Base-by-base conservation (phyloP, 441 rosid genomes). In the Jatropha podagrica region DNA sequence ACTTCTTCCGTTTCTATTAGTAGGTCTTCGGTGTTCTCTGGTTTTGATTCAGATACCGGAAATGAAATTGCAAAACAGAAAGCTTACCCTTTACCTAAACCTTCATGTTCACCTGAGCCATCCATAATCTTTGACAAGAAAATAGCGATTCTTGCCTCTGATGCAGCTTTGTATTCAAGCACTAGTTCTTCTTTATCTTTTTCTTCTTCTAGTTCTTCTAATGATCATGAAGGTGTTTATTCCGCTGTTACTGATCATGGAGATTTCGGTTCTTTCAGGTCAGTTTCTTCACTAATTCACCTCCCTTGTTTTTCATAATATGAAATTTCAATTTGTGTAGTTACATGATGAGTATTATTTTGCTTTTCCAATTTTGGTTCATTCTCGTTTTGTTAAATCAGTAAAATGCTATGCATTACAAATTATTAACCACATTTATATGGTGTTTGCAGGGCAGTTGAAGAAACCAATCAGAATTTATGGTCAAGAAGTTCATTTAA, bases 231-330 rank as follows among this genome's bases (percentile, higher is more conserved):
- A 65, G 52, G 52, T 9, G 51, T n/a, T 42, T 32, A 65, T 65
- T 12, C 13, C 14, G 44, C 46, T 64, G 46, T 17, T 17, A 15
- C 17, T 64, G 68, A 65, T 67, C 56, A 23, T 67, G 51, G 48
- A 52, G 49, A 69, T 18, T 69, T 69, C 17, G 73, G 6, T 56
- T 70, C 64, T 70, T 70, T 70, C 74, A 70, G 74, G 74, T 70
- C 37, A 70, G 63, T 70, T 70, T 55, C 64, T 20, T 52, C 14
- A 15, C 37, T 13, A 58, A 58, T 58, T 10, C 14, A 56, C 44
- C 61, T 56, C 38, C 17, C 14, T 32, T 51, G 13, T 32, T 48
- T 11, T 32, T 0, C 32, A 32, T 32, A 32, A 32, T 32, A 32
- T 32, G 32, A 32, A 32, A 32, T 32, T 32, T 32, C 2, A 8